phyloP scores from a whole-genome alignment of 495 filamentous ascomycete species.

The Staphylotrichum longicolle region DNA sequence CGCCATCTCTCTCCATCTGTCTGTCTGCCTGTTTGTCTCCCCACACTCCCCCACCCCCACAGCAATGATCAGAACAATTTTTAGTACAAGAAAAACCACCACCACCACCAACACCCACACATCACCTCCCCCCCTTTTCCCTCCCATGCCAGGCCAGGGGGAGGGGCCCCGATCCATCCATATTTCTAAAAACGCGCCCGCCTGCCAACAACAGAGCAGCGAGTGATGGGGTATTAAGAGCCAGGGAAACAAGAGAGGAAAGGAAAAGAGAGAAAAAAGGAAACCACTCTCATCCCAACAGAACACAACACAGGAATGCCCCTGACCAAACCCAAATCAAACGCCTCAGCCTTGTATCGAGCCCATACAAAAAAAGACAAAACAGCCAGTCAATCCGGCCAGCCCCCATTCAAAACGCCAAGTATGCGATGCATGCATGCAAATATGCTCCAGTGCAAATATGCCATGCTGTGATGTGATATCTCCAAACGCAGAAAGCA shows the following conservation, averaged over 20 bases:
- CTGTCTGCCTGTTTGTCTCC: not conserved
- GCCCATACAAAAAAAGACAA: no score
- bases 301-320: not conserved
- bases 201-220: not conserved
- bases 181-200: not conserved
- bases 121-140: no score
- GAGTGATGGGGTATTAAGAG: slow-evolving; percentile 5
- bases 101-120: not conserved
- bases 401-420: slow-evolving; percentile 5
- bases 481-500: slow-evolving; percentile 1
- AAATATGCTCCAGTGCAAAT: slow-evolving; percentile 10
- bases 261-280: not conserved
- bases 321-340: not conserved
- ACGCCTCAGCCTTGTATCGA: not conserved
- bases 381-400: not conserved
- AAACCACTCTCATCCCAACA: not conserved
- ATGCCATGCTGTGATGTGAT: not conserved
- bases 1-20: not conserved
- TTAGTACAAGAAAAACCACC: slow-evolving; percentile 8
- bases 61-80: not conserved
- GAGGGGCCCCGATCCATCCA: not conserved
- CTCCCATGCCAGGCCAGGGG: no score
- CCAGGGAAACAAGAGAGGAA: not conserved
- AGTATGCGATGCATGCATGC: slow-evolving; percentile 15
- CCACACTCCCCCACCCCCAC: not conserved